Evolutionary conservation across 192 early-diverging fungal species (phyloP).

Genomic region (Backusella psychrophila): DNA sequence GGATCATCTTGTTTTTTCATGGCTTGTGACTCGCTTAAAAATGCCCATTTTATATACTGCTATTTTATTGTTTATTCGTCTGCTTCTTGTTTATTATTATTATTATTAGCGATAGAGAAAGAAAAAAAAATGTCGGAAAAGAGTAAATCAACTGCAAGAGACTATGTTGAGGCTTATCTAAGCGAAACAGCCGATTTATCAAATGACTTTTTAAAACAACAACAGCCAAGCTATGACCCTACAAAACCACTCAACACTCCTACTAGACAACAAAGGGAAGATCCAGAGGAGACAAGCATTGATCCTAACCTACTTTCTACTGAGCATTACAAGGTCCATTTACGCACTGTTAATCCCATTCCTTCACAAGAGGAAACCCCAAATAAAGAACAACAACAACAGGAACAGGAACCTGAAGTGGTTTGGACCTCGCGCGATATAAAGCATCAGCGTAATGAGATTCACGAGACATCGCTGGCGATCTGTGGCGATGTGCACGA

Average conservation of each 20-base stretch:
- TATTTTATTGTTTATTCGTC: background rate
- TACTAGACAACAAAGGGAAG: background rate
- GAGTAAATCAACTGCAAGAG: constrained; percentile 12
- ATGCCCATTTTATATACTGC: background rate
- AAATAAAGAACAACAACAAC: background rate
- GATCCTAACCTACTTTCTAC: background rate
- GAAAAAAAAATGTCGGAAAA: constrained; percentile 16
- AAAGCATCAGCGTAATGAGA: constrained; percentile 28
- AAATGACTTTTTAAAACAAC: constrained; percentile 20
- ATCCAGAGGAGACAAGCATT: background rate
- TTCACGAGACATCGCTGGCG: constrained; percentile 30
- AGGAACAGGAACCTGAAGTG: background rate
- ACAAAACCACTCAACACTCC: constrained; percentile 13
- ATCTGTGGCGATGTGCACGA: constrained; percentile 36
- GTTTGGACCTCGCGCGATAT: constrained; percentile 23
- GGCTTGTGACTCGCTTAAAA: background rate
- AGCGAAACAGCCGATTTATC: constrained; percentile 18
- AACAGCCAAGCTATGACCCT: constrained; percentile 31
- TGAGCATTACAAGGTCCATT: constrained; percentile 18
- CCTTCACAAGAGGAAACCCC: background rate
- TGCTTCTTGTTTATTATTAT: background rate
- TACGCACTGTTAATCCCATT: constrained; percentile 18
- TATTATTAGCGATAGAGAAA: background rate
- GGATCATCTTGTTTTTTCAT: background rate
- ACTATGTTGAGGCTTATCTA: constrained; percentile 32